Evolutionary conservation across 345 rosid species (phyloP).

Genomic region (Cardamine occulta): DNA sequence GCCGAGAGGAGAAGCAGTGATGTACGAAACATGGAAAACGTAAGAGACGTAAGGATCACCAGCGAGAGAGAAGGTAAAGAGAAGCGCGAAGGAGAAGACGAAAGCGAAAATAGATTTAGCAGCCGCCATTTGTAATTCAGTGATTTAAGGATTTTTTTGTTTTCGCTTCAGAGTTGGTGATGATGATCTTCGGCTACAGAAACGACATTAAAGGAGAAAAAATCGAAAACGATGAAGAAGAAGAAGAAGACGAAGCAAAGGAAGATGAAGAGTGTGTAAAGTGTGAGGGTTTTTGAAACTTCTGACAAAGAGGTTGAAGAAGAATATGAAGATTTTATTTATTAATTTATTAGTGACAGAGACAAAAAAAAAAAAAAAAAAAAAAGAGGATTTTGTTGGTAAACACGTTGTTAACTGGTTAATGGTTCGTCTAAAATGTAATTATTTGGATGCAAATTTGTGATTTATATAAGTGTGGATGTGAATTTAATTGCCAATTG

Average conservation of each 20-base stretch:
- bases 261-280: conserved; percentile 41
- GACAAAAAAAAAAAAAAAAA: background rate
- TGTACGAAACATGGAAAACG: conserved; percentile 66
- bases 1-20: conserved; percentile 81
- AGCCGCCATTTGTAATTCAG: conserved; percentile 26
- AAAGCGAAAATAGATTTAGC: conserved; percentile 34
- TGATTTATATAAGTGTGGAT: conserved; percentile 13
- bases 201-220: background rate
- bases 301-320: conserved; percentile 24
- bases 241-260: background rate
- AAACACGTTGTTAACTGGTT: conserved; percentile 29
- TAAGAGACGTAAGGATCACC: conserved; percentile 64
- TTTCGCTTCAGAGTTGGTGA: background rate
- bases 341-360: background rate
- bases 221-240: background rate
- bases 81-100: conserved; percentile 51
- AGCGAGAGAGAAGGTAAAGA: conserved; percentile 53
- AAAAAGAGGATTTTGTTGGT: background rate
- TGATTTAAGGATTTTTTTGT: background rate
- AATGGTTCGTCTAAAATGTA: conserved; percentile 15
- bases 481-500: background rate
- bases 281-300: conserved; percentile 39
- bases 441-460: background rate
- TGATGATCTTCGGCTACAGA: background rate
- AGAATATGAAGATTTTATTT: conserved; percentile 9